Evolutionary conservation across 371 early-diverging fungal species (phyloP), one percentile per base, ranked within the genome.

Genomic region (Mortierella sp.): DNA sequence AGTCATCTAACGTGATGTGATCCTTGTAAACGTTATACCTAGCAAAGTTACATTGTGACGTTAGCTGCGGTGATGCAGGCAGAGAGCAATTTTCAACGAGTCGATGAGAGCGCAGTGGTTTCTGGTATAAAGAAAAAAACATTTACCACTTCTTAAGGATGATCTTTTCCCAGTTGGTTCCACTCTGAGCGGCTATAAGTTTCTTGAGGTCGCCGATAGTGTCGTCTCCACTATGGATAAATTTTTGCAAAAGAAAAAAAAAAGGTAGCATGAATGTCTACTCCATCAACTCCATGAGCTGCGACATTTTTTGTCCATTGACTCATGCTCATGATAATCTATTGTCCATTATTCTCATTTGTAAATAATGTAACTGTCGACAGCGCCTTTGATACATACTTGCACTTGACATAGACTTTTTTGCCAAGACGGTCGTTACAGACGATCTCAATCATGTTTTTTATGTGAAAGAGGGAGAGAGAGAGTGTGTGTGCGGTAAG

Each of bases 341-440:
- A n/a, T n/a, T n/a, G n/a, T n/a, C n/a, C n/a, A n/a, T n/a, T n/a
- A n/a, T n/a, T n/a, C n/a, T n/a, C n/a, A n/a, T n/a, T n/a, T n/a
- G n/a, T n/a, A n/a, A n/a, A n/a, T n/a, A n/a, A n/a, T n/a, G n/a
- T n/a, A n/a, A n/a, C n/a, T n/a, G n/a, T n/a, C n/a, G n/a, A n/a
- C n/a, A n/a, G n/a, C n/a, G n/a, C n/a, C n/a, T n/a, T n/a, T n/a
- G n/a, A 43, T 22, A 83, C 88, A 62, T 89, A 91, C 93, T 93
- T 89, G 91, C 94, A 94, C 83, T 96, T 96, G 54, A 98, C 96
- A 34, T 96, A 86, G 53, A 95, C 95, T 75, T 96, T 96, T 84
- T 96, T 96, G 26, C 98, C 98, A 31, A 96, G 87, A 72, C 98
- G 92, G 86, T 98, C 98, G 87, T 94, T 93, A 60, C 91, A 90